Base-by-base conservation (phyloP, 805 yeast species). In the Lachancea sp. region DNA sequence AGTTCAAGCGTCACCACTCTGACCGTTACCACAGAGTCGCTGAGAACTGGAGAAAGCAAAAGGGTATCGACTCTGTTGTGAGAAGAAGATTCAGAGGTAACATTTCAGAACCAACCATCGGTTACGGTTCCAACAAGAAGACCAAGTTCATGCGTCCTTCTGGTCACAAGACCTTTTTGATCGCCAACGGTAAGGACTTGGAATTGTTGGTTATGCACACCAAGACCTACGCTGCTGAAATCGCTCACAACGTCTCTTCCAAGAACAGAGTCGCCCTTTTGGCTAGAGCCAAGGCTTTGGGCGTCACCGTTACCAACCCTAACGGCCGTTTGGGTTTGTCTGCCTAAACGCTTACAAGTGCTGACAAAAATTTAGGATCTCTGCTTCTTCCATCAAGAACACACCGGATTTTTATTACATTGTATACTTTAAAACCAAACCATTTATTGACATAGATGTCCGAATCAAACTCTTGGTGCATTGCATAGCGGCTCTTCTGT, bases 71-170 rank as follows among this genome's bases (percentile, higher is more conserved):
- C 82, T 90, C 98, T 64, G 82, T 88, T 79, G 97, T 95, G 73
- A 93, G 99, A 82, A 91, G 99, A 82, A 85, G 93, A 82, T 93
- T 93, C 95, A 88, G 97, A 84, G 99, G 99, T 71, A 85, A 91
- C 77, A 87, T 93, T 72, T 80, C 90, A 67, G 95, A 91, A 82
- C 99, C 99, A 81, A 90, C 85, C 81, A 90, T 93, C 68, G 99
- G 99, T 82, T 93, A 87, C 82, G 97, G 99, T 78, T 89, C 98
- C 66, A 89, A 93, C 96, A 93, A 88, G 81, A 89, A 85, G 82
- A 93, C 99, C 72, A 88, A 84, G 76, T 87, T 82, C 83, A 70
- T 93, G 79, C 75, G 78, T 70, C 96, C 97, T 73, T 86, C 96
- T 57, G 99, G 99, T 72, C 96, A 87, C 95, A 95, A 89, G 82